Conservation (phyloP, 441 rosid genomes). For the Corymbia citriodora region DNA sequence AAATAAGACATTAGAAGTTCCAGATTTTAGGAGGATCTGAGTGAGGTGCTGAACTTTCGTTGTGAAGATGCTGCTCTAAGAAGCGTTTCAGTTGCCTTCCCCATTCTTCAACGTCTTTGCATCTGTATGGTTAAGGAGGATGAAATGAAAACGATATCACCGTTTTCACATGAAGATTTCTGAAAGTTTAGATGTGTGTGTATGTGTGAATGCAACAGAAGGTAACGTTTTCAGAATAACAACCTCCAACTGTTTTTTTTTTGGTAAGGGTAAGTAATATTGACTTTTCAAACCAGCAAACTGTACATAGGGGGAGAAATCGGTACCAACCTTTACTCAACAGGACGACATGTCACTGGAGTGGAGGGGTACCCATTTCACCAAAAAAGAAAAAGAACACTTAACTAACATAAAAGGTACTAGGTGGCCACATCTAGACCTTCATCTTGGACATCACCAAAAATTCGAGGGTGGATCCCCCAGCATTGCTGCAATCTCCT, state of each 20-base stretch:
- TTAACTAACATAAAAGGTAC: too few relatives aligned
- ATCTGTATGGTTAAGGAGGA: constrained; percentile 4
- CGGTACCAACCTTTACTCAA: too few relatives aligned
- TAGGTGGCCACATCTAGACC: too few relatives aligned
- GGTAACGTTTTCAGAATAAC: not conserved
- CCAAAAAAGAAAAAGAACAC: too few relatives aligned
- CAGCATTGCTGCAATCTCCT: too few relatives aligned
- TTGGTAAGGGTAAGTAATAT: too few relatives aligned
- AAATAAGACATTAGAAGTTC: not conserved
- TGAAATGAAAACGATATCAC: not conserved
- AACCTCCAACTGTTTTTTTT: constrained; percentile 26
- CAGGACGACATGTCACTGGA: too few relatives aligned
- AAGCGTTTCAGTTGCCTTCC: constrained; percentile 29
- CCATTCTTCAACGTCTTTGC: constrained; percentile 25
- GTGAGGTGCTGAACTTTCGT: not conserved
- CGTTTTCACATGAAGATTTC: not conserved
- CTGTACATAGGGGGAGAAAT: too few relatives aligned
- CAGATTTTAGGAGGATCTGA: not conserved
- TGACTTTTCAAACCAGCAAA: too few relatives aligned
- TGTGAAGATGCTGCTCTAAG: constrained; percentile 10
- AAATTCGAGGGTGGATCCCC: too few relatives aligned
- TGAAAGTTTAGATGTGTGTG: not conserved
- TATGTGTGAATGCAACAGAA: not conserved
- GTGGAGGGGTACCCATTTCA: too few relatives aligned
- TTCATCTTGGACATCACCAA: too few relatives aligned